These are phyloP conservation scores for Williopsis jadinii DNA, from an alignment of 1,139 yeast species.

Conservation along the genomic window DNA sequence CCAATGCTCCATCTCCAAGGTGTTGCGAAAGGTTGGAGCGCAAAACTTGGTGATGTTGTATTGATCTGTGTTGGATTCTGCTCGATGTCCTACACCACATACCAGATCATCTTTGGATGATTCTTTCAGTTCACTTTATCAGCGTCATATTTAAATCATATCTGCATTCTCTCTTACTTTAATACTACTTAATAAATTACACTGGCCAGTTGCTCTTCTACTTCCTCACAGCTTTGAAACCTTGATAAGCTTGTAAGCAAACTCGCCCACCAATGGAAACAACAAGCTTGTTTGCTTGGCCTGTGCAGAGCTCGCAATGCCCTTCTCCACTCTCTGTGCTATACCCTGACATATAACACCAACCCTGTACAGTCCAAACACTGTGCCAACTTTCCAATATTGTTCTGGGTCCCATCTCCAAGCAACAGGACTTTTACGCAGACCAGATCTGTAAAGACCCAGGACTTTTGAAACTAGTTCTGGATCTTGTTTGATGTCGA, in stretches of 20 bases:
- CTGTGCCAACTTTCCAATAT: slow-evolving; percentile 50
- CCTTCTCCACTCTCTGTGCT: slow-evolving; percentile 51
- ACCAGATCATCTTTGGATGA: slow-evolving; percentile 37
- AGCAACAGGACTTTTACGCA: neutral
- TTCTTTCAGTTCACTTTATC: neutral
- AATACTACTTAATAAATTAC: neutral
- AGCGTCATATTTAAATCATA: too few relatives aligned
- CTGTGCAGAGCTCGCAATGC: slow-evolving; percentile 53
- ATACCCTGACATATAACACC: slow-evolving; percentile 64
- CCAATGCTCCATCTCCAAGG: slow-evolving; percentile 54
- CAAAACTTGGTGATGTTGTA: slow-evolving; percentile 35
- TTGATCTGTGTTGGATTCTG: slow-evolving; percentile 49
- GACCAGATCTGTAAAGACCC: slow-evolving; percentile 6
- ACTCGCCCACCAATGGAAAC: slow-evolving; percentile 38
- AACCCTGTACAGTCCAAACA: slow-evolving; percentile 52
- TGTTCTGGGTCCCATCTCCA: slow-evolving; percentile 33
- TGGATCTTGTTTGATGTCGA: slow-evolving; percentile 11
- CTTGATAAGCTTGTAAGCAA: slow-evolving; percentile 21
- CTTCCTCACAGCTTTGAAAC: neutral
- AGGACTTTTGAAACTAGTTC: slow-evolving; percentile 16
- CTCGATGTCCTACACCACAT: slow-evolving; percentile 62
- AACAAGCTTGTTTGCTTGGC: slow-evolving; percentile 40
- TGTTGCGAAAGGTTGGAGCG: slow-evolving; percentile 25
- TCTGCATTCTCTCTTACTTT: neutral
- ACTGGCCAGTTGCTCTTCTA: too few relatives aligned